Evolutionary conservation across 2,329 filamentous ascomycete species (phyloP), one percentile per base, ranked within the genome.

Genomic region (Pseudocercospora vitis): DNA sequence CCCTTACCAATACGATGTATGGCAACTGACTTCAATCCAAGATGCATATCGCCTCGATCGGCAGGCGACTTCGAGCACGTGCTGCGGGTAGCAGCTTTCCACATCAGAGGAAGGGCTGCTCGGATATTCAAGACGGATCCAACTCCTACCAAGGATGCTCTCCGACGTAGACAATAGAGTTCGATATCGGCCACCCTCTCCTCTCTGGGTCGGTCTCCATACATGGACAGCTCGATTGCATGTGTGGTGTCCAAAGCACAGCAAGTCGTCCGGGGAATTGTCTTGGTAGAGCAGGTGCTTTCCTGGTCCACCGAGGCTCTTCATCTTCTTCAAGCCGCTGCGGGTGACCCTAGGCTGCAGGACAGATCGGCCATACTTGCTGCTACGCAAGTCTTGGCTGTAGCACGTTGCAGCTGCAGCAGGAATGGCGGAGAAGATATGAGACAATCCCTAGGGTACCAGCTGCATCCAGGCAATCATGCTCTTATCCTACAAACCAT

Each of bases 401-500:
- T 57, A 50, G 21, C 55, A 58, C 33, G 50, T 55, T 7, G 52
- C 55, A 14, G 55, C 52, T 21, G 55, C 53, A 11, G 52, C 52
- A 4, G 55, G 52, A 19, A 55, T 58, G 52, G 52, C 52, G 7
- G 52, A 53, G n/a, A n/a, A n/a, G n/a, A n/a, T n/a, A n/a, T n/a
- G n/a, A n/a, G n/a, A n/a, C n/a, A n/a, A n/a, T n/a, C n/a, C n/a
- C n/a, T n/a, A n/a, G n/a, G n/a, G n/a, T n/a, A n/a, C n/a, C n/a
- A n/a, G n/a, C n/a, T n/a, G n/a, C n/a, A n/a, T n/a, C n/a, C n/a
- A n/a, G n/a, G n/a, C n/a, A n/a, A n/a, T n/a, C n/a, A n/a, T n/a
- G n/a, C n/a, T n/a, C n/a, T n/a, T n/a, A n/a, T n/a, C n/a, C n/a
- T n/a, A n/a, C n/a, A n/a, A n/a, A n/a, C n/a, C n/a, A n/a, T n/a